Evolutionary conservation across 2,329 filamentous ascomycete genomes (phyloP), one percentile per base, ranked within the genome.

Genomic region (Colletotrichum echinochloae): DNA sequence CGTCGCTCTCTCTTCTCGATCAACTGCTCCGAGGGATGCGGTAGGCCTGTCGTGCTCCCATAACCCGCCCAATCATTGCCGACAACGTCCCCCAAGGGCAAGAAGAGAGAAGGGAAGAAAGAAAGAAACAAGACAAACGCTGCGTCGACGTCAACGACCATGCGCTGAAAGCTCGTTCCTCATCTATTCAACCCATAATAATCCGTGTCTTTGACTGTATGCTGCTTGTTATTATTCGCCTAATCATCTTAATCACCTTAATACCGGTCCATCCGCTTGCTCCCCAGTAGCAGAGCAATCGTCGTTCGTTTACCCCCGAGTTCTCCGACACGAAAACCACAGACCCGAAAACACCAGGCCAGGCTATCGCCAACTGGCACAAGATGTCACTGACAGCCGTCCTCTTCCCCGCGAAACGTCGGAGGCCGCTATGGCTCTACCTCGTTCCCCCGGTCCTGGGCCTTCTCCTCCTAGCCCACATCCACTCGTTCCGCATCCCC

Each of bases 341-440:
- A n/a, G n/a, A n/a, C 6, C 20, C 12, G 9, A 46, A 23, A 23
- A 5, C 51, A 55, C 26, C 49, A 30, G 23, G 52, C 33, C 33
- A 14, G n/a, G 33, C 33, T 33, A 55, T 23, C 52, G 16, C 18
- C 5, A 37, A n/a, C n/a, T 9, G 3, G 23, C 41, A 4, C 18
- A 37, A 20, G 8, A 55, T 55, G 52, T 55, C 33, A 23, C 33
- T 55, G 28, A 12, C 51, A 20, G 18, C 51, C 18, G 30, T 54
- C 5, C 35, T 57, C 23, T 41, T 57, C 16, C 35, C 55, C 16
- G 14, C 23, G 14, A 57, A 57, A 20, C 55, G 56, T 1, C 56
- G 56, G 18, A 44, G 60, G 52, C 66, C 66, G 28, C 12, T 54
- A 39, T 65, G 63, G 49, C 35, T 28, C 30, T 33, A 52, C 63